These are phyloP conservation scores for Claviceps africana DNA, from an alignment of 2,329 filamentous ascomycete genomes.

Conservation along the genomic window DNA sequence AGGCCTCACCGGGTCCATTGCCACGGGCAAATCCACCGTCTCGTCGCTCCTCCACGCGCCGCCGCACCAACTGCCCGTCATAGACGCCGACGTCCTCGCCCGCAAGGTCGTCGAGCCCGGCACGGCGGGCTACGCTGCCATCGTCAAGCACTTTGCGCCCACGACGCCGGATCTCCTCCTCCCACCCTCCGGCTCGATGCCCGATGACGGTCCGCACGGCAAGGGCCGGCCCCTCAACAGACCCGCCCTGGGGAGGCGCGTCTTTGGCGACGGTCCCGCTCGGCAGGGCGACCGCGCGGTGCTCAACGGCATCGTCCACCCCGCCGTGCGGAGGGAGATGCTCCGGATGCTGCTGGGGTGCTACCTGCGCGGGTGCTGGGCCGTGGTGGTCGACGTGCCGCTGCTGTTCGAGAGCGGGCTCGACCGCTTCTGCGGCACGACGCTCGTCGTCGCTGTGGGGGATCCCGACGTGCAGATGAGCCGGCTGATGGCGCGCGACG, in stretches of 20 bases:
- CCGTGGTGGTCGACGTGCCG: conserved; percentile 83
- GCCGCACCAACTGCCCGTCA: conserved; percentile 75
- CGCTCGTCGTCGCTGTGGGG: conserved; percentile 73
- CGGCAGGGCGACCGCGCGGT: conserved; percentile 56
- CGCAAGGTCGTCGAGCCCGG: conserved; percentile 91
- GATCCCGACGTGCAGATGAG: conserved; percentile 74
- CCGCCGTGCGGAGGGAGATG: conserved; percentile 73
- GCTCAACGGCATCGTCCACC: conserved; percentile 85
- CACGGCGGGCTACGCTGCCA: conserved; percentile 66
- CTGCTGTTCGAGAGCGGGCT: conserved; percentile 80
- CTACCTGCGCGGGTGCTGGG: conserved; percentile 69
- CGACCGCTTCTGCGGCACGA: conserved; percentile 71
- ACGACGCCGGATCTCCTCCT: conserved; percentile 78
- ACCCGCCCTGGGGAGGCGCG: conserved; percentile 66
- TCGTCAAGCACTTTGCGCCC: conserved; percentile 67
- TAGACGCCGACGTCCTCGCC: conserved; percentile 87
- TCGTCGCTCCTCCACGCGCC: conserved; percentile 65
- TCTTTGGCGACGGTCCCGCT: conserved; percentile 70
- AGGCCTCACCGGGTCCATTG: conserved; percentile 91
- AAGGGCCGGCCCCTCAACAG: conserved; percentile 69
- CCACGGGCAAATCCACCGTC: conserved; percentile 95
- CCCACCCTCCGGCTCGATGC: conserved; percentile 35
- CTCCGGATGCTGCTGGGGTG: conserved; percentile 57
- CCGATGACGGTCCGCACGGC: conserved; percentile 39
- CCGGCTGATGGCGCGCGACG: conserved; percentile 59